phyloP scores from a whole-genome alignment of 371 early-diverging fungal species.

The Sporodiniella umbellata region DNA sequence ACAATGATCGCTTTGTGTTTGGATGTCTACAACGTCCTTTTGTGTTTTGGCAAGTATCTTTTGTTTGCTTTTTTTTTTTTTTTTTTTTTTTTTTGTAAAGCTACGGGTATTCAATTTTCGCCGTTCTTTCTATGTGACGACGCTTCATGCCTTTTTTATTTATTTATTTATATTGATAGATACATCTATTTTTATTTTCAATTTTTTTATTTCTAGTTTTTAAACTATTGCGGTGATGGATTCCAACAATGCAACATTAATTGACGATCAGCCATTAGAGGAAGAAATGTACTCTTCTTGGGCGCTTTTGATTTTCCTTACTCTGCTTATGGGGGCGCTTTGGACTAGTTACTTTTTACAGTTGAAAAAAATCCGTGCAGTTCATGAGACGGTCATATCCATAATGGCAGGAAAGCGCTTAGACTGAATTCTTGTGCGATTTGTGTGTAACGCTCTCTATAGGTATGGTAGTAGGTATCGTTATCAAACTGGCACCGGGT shows the following conservation, averaged over 20 bases:
- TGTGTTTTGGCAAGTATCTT: too few relatives aligned
- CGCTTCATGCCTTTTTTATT: not conserved
- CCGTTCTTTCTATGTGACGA: not conserved
- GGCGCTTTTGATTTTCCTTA: constrained; percentile 83
- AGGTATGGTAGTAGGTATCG: constrained; percentile 86
- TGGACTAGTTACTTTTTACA: constrained; percentile 86
- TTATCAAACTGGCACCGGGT: constrained; percentile 73
- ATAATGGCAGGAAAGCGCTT: constrained; percentile 71
- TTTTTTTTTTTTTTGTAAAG: not conserved
- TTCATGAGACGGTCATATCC: constrained; percentile 93
- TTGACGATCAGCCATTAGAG: constrained; percentile 47
- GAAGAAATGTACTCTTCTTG: constrained; percentile 78
- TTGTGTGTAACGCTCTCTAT: not conserved
- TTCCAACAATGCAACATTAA: constrained; percentile 13
- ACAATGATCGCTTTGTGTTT: too few relatives aligned
- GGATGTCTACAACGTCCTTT: too few relatives aligned
- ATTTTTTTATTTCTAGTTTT: not conserved
- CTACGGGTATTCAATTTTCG: too few relatives aligned
- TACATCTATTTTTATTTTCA: too few relatives aligned
- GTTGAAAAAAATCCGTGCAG: constrained; percentile 73
- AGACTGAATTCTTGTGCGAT: not conserved
- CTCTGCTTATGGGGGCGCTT: constrained; percentile 80
- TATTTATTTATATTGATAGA: too few relatives aligned
- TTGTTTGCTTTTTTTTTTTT: not conserved
- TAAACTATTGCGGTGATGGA: constrained; percentile 9